phyloP scores from a whole-genome alignment of 768 basidiomycete genomes.

The Collybia sordida region DNA sequence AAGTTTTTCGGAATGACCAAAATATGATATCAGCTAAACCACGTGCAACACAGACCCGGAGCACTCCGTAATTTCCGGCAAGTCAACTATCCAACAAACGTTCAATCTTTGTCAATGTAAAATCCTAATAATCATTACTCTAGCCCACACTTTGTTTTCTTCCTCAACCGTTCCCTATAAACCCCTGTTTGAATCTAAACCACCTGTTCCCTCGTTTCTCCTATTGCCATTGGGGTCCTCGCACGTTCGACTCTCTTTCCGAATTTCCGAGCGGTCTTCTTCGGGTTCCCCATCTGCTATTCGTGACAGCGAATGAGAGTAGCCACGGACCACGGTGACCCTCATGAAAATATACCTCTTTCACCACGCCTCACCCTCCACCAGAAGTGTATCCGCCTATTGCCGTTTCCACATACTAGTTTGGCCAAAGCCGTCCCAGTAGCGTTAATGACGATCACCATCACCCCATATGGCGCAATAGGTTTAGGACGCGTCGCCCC shows the following conservation, averaged over 20 bases:
- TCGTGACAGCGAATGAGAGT: constrained; percentile 5
- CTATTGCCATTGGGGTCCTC: constrained; percentile 4
- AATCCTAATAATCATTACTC: constrained; percentile 13
- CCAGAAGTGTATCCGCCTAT: neutral
- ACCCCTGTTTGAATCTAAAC: neutral
- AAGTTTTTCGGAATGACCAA: constrained; percentile 6
- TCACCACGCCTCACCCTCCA: neutral
- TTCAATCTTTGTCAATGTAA: constrained; percentile 19
- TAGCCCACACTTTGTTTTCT: neutral
- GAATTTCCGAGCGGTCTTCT: neutral
- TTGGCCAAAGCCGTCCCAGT: neutral
- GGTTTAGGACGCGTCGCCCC: neutral
- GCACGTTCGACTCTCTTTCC: constrained; percentile 14
- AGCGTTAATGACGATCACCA: neutral
- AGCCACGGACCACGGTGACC: constrained; percentile 3
- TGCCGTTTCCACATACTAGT: neutral
- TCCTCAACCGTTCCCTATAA: neutral
- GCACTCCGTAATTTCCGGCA: constrained; percentile 21
- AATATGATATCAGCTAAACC: constrained; percentile 22
- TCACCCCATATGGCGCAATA: neutral
- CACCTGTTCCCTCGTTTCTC: neutral
- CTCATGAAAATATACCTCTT: neutral
- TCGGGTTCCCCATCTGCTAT: constrained; percentile 6
- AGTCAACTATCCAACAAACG: constrained; percentile 5
- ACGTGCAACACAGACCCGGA: constrained; percentile 28